phyloP scores from a whole-genome alignment of 495 filamentous ascomycete species.

The Penicillium simplicissimum region DNA sequence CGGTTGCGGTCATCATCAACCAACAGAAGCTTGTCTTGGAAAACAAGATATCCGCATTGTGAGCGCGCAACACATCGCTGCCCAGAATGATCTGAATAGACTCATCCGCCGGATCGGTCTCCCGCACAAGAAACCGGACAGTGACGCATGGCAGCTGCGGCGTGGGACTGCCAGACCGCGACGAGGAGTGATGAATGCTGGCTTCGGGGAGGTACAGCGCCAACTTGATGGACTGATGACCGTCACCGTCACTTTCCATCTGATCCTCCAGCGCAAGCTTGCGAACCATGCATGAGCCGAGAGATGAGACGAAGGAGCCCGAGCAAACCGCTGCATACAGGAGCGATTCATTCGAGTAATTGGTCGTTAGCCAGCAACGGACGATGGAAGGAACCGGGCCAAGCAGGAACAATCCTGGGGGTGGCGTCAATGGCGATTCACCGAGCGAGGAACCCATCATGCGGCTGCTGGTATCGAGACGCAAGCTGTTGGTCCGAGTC shows the following conservation, averaged over 20 bases:
- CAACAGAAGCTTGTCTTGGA: conserved; percentile 86
- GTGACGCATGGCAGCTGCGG: conserved; percentile 79
- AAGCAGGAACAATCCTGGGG: conserved; percentile 77
- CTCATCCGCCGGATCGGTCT: conserved; percentile 51
- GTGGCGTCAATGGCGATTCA: conserved; percentile 69
- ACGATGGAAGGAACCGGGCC: conserved; percentile 91
- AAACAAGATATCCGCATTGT: conserved; percentile 89
- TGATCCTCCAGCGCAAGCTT: conserved; percentile 68
- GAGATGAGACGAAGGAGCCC: conserved; percentile 80
- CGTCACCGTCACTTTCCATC: conserved; percentile 64
- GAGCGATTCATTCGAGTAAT: conserved; percentile 82
- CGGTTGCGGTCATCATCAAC: conserved; percentile 86
- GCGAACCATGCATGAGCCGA: conserved; percentile 71
- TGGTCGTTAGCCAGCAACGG: conserved; percentile 87
- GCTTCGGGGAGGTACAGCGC: conserved; percentile 90
- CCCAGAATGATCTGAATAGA: conserved; percentile 80
- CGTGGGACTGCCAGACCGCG: conserved; percentile 69
- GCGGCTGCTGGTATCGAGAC: conserved; percentile 68
- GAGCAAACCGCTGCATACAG: conserved; percentile 92
- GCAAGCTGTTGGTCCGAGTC: conserved; percentile 80
- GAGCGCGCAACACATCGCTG: conserved; percentile 80
- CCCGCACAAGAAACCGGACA: conserved; percentile 72
- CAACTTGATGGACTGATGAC: conserved; percentile 67
- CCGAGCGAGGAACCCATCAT: conserved; percentile 60
- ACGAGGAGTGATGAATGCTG: conserved; percentile 71